These are phyloP conservation scores for Phialophora verrucosa DNA, from an alignment of 2,329 filamentous ascomycete species.

Conservation along the genomic window DNA sequence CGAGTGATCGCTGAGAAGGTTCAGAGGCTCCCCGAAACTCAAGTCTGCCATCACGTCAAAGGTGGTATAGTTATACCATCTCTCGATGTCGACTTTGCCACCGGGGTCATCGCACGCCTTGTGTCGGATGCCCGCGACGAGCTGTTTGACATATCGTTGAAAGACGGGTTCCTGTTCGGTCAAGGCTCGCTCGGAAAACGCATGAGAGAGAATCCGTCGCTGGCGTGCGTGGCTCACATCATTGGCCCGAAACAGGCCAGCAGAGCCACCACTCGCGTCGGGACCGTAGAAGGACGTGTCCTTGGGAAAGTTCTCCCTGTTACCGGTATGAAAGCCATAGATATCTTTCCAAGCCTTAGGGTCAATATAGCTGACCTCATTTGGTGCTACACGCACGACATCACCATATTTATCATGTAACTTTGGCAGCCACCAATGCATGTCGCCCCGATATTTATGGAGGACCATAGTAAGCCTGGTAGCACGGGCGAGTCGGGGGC, in stretches of 20 bases:
- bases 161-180: constrained; percentile 45
- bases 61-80: constrained; percentile 35
- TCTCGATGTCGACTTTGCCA: constrained; percentile 21
- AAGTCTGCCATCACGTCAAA: constrained; percentile 35
- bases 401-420: constrained; percentile 27
- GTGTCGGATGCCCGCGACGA: constrained; percentile 21
- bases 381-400: constrained; percentile 49
- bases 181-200: constrained; percentile 53
- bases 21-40: constrained; percentile 36
- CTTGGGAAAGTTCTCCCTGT: not conserved
- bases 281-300: not conserved
- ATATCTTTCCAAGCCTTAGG: constrained; percentile 44
- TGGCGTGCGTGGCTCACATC: constrained; percentile 40
- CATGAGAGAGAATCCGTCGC: constrained; percentile 46
- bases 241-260: constrained; percentile 2
- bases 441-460: not conserved
- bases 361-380: constrained; percentile 46
- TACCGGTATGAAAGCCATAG: constrained; percentile 39
- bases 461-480: not conserved
- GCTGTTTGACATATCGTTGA: constrained; percentile 26
- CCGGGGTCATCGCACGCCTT: not conserved
- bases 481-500: constrained; percentile 45
- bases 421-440: constrained; percentile 23
- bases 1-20: not conserved
- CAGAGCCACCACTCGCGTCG: not conserved